Percentiles rank a stretch among this genome's conserved stretches.
Conservation (phyloP, 495 filamentous ascomycete species). For the Annulohypoxylon bovei region DNA sequence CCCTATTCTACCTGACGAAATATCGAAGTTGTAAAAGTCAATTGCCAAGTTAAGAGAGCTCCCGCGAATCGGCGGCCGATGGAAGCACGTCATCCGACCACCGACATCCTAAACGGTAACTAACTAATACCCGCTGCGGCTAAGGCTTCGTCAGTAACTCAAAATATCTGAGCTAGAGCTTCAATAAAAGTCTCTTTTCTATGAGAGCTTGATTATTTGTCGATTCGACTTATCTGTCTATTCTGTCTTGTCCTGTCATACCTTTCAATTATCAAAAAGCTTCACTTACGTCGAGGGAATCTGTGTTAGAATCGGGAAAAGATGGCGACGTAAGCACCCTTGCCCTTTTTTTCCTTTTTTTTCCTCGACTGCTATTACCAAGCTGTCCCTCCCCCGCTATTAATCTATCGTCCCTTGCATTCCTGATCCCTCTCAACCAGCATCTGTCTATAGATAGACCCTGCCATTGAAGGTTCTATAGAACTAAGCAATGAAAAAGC, state of each 20-base stretch:
- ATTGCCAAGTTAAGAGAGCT: constrained; percentile 29
- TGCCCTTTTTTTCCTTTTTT: constrained; percentile 4
- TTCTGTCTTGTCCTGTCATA: neutral
- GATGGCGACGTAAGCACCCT: constrained; percentile 34
- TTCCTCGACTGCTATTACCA: neutral
- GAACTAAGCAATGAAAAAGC: neutral
- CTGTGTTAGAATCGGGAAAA: constrained; percentile 4
- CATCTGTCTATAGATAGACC: neutral
- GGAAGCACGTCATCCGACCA: constrained; percentile 42
- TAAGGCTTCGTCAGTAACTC: constrained; percentile 21
- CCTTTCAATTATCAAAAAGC: neutral
- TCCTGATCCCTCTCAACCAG: neutral
- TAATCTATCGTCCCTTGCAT: neutral
- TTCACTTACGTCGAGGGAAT: neutral
- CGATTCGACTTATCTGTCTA: neutral
- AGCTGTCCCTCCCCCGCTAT: constrained; percentile 41
- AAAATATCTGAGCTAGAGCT: neutral
- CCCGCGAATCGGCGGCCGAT: constrained; percentile 32
- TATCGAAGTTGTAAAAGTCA: neutral
- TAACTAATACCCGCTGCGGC: constrained; percentile 29
- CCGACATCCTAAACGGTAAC: constrained; percentile 39
- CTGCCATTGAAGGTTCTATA: neutral
- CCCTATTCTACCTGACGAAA: neutral
- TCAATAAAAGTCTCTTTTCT: constrained; percentile 7
- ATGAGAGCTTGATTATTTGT: constrained; percentile 13